These are phyloP conservation scores for Coriaria nepalensis DNA, from an alignment of 306 rosid genomes.

Conservation along the genomic window DNA sequence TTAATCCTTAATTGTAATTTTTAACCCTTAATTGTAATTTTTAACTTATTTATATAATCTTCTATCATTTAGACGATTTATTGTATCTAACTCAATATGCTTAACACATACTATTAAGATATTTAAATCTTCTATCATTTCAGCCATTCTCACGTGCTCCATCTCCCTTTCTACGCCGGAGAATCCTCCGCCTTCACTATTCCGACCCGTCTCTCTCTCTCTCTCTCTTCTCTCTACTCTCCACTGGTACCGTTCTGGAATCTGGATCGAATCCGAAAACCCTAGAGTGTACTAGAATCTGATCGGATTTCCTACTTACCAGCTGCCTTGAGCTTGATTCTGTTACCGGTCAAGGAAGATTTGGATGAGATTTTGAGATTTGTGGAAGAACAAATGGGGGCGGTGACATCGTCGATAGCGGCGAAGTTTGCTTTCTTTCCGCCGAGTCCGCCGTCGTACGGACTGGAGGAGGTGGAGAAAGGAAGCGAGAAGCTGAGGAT, in stretches of 20 bases:
- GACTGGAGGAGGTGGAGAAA: constrained; percentile 33
- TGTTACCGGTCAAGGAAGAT: constrained; percentile 4
- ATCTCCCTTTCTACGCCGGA: constrained; percentile 40
- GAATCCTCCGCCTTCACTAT: constrained; percentile 10
- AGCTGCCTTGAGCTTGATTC: not conserved
- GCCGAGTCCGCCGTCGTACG: constrained; percentile 79
- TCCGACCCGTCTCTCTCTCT: constrained; percentile 13
- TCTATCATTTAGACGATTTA: too few relatives aligned
- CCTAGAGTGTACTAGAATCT: constrained; percentile 11
- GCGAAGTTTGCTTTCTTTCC: constrained; percentile 92
- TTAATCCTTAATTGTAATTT: too few relatives aligned
- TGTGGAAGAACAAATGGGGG: constrained; percentile 38
- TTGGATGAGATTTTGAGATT: not conserved
- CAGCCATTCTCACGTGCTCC: constrained; percentile 47
- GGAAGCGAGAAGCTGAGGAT: constrained; percentile 37
- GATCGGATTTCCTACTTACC: not conserved
- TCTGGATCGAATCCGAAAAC: constrained; percentile 5
- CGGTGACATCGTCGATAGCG: constrained; percentile 87
- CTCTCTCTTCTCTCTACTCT: not conserved
- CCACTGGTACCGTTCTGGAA: not conserved
- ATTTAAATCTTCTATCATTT: too few relatives aligned
- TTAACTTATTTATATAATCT: too few relatives aligned
- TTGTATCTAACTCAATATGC: too few relatives aligned
- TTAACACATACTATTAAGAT: too few relatives aligned
- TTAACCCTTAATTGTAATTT: too few relatives aligned